phyloP scores from a whole-genome alignment of 1,284 basidiomycete species.

The Sphaerobolus stellatus region DNA sequence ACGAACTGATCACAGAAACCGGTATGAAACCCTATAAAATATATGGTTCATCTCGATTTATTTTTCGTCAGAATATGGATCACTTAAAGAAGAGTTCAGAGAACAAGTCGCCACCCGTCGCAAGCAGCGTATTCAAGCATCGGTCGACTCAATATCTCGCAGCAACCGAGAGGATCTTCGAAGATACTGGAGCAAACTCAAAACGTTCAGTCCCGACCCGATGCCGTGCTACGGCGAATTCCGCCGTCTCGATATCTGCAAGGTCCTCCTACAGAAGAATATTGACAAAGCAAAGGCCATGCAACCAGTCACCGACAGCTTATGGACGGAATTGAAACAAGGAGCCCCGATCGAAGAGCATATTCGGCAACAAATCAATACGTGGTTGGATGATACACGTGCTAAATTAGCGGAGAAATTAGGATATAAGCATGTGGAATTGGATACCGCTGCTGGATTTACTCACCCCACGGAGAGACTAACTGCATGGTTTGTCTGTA shows the following conservation, averaged over 20 bases:
- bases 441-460: constrained; percentile 40
- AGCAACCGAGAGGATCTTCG: constrained; percentile 6
- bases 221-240: constrained; percentile 47
- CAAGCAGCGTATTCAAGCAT: background rate
- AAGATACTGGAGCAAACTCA: constrained; percentile 9
- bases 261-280: constrained; percentile 32
- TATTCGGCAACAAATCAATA: background rate
- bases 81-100: background rate
- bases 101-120: constrained; percentile 1
- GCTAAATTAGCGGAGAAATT: constrained; percentile 44
- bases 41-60: background rate
- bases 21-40: background rate
- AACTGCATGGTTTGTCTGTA: constrained; percentile 60
- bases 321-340: constrained; percentile 2
- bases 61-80: background rate
- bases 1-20: constrained; percentile 2
- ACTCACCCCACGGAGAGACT: constrained; percentile 57
- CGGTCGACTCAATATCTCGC: background rate
- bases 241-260: constrained; percentile 42
- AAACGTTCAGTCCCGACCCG: background rate
- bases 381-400: constrained; percentile 49
- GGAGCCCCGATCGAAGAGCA: background rate
- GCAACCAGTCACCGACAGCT: constrained; percentile 29
- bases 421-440: constrained; percentile 51
- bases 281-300: constrained; percentile 34